Percentiles rank a stretch among this genome's conserved stretches.
Evolutionary conservation across 345 rosid genomes (phyloP).

Genomic region (Salix arbutifolia): DNA sequence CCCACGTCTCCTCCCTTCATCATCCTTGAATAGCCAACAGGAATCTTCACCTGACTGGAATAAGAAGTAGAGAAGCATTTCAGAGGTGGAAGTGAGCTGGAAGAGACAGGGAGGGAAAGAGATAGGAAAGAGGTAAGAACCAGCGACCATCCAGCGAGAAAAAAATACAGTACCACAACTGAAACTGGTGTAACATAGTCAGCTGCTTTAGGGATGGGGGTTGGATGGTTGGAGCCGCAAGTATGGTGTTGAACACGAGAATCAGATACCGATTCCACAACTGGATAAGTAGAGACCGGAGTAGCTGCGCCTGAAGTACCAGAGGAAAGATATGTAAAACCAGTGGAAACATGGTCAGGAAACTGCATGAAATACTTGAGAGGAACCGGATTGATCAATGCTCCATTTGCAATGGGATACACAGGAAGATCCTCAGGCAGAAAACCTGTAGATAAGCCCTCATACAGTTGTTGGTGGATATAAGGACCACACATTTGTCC

Average conservation of each 20-base stretch:
- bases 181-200: slow-evolving; percentile 23
- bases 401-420: slow-evolving; percentile 66
- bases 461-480: slow-evolving; percentile 71
- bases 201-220: slow-evolving; percentile 29
- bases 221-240: slow-evolving; percentile 24
- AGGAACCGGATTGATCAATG: slow-evolving; percentile 59
- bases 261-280: slow-evolving; percentile 29
- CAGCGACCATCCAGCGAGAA: background rate
- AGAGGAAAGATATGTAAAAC: slow-evolving; percentile 56
- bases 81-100: background rate
- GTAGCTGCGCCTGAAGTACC: slow-evolving; percentile 27
- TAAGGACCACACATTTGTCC: slow-evolving; percentile 96
- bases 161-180: slow-evolving; percentile 42
- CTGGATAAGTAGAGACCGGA: slow-evolving; percentile 18
- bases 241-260: slow-evolving; percentile 26
- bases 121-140: background rate
- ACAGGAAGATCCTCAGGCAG: slow-evolving; percentile 84
- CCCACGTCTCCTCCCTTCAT: slow-evolving; percentile 65
- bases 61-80: background rate
- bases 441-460: slow-evolving; percentile 77
- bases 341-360: slow-evolving; percentile 81
- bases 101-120: background rate
- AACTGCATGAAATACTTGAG: slow-evolving; percentile 79
- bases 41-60: slow-evolving; percentile 56
- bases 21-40: slow-evolving; percentile 83